Evolutionary conservation across 2,329 filamentous ascomycete species (phyloP), one percentile per base, ranked within the genome.

Genomic region (Colletotrichum tamarilloi): DNA sequence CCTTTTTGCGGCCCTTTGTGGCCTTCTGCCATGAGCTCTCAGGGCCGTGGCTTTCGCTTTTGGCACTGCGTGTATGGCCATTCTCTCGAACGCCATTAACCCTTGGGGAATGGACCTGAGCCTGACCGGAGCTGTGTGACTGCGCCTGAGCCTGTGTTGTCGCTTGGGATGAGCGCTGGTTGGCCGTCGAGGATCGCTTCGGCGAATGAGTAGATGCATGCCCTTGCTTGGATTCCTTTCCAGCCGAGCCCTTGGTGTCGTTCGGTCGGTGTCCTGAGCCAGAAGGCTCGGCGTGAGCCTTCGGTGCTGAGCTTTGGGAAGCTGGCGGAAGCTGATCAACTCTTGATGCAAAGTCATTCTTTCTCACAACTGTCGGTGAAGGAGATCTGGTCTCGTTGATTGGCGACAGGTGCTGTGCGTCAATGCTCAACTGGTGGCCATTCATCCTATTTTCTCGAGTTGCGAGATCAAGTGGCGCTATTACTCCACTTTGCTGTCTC

Each of bases 361-460:
- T 91, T 67, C 92, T 87, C 68, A 84, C 84, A 14, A 88, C 85
- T 3, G 87, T 92, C 1, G 93, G 92, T 1, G 93, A 94, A 2
- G 93, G 92, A 0, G 92, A 93, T n/a, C 89, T 87, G 6, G 89
- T 88, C 82, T 95, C 93, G 67, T 92, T 93, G 0, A 95, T 93
- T 0, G 93, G 93, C 0, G 93, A 95, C 2, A 95, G 85, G 76
- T 87, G 88, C 55, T 86, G 85, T 62, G 85, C 78, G 9, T 89
- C 88, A 9, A 70, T 73, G 11, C 76, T 73, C 16, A 77, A 76
- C 26, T 77, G 67, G 9, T 83, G 81, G 5, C 80, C 78, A 65
- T 82, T 80, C 12, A 84, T 76, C 26, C 83, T 81, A 24, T 83
- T 82, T 38, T 86, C 85, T 4, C 85, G 83, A 52, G 87, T 86